These are phyloP conservation scores for Sporobolomyces pararoseus DNA, from an alignment of 768 basidiomycete species.

Conservation along the genomic window DNA sequence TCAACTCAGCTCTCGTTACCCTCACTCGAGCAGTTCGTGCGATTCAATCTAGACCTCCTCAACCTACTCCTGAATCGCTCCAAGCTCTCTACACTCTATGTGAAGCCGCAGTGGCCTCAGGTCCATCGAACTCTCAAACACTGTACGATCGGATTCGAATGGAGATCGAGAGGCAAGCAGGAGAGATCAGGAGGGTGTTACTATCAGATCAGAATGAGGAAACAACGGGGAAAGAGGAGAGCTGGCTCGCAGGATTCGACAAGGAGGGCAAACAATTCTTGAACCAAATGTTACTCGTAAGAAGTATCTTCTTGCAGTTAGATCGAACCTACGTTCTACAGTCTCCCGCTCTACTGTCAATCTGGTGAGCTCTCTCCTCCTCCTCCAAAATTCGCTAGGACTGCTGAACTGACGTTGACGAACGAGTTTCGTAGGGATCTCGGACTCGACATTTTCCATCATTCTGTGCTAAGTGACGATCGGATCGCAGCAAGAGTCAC, in stretches of 20 bases:
- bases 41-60: conserved; percentile 41
- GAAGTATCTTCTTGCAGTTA: conserved; percentile 65
- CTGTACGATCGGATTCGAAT: conserved; percentile 60
- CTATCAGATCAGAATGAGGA: conserved; percentile 13
- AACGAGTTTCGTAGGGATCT: conserved; percentile 51
- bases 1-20: conserved; percentile 27
- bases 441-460: conserved; percentile 59
- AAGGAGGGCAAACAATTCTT: conserved; percentile 63
- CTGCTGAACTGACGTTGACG: neutral
- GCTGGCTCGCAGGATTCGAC: conserved; percentile 63
- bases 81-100: conserved; percentile 44
- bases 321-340: conserved; percentile 63
- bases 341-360: conserved; percentile 50
- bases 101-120: conserved; percentile 46
- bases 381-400: neutral
- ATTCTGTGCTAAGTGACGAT: conserved; percentile 56
- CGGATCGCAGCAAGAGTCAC: conserved; percentile 54
- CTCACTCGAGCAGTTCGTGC: conserved; percentile 44
- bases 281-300: conserved; percentile 58
- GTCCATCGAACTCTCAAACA: conserved; percentile 54
- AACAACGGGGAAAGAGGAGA: conserved; percentile 48
- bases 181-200: conserved; percentile 53
- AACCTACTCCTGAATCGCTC: conserved; percentile 43
- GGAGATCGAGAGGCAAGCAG: conserved; percentile 61
- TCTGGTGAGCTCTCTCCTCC: conserved; percentile 53